phyloP scores from a whole-genome alignment of 2,329 filamentous ascomycete genomes.

The Cordyceps militaris region DNA sequence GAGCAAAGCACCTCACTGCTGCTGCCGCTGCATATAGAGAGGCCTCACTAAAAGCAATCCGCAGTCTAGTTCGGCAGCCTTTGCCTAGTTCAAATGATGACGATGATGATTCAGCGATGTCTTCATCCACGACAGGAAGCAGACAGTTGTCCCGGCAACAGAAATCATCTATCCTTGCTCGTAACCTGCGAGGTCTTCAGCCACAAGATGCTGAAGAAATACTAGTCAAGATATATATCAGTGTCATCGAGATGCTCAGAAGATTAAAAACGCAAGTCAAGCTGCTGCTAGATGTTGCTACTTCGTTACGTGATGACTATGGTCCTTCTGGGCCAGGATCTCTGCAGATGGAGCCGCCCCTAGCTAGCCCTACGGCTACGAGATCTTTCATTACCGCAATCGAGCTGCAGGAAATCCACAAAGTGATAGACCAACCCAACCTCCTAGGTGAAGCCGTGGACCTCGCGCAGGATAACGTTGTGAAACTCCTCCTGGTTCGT shows the following conservation, averaged over 20 bases:
- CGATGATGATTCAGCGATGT: neutral
- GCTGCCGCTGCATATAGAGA: neutral
- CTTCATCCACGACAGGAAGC: neutral
- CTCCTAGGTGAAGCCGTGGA: slow-evolving; percentile 64
- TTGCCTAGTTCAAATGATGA: neutral
- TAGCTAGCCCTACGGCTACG: neutral
- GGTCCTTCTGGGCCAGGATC: too few relatives aligned
- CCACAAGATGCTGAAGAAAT: neutral
- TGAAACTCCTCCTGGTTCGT: slow-evolving; percentile 69
- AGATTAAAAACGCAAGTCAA: slow-evolving; percentile 87
- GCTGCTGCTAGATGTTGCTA: slow-evolving; percentile 73
- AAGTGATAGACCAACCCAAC: neutral
- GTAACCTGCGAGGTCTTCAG: neutral
- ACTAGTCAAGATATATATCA: slow-evolving; percentile 68
- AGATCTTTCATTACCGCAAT: neutral
- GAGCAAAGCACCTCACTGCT: neutral
- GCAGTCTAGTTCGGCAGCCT: neutral
- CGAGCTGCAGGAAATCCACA: neutral
- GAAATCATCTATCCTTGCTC: neutral
- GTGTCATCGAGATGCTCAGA: slow-evolving; percentile 78
- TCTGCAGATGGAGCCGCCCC: too few relatives aligned
- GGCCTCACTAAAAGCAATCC: neutral
- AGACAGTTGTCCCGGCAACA: neutral
- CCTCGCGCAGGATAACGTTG: slow-evolving; percentile 67
- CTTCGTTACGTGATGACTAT: slow-evolving; percentile 22